A percentile compares a stretch with the other conserved stretches of the same genome.
These are phyloP conservation scores for Triglochin maritima DNA, from an alignment of 106 monocot genomes.

Conservation along the genomic window DNA sequence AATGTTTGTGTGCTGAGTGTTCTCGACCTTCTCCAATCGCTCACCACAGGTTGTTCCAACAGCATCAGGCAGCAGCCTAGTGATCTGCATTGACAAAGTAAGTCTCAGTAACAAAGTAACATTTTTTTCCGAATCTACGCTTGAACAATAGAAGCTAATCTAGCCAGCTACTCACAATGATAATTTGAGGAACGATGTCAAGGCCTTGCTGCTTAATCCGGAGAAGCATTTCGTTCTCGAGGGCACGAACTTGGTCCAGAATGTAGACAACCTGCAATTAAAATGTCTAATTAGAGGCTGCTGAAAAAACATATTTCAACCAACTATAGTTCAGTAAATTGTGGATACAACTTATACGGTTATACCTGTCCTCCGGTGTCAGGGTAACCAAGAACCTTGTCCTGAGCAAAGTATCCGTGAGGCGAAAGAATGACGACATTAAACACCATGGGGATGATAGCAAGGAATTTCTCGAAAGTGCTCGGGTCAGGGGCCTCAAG, in stretches of 20 bases:
- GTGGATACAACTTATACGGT: not conserved
- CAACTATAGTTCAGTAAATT: not conserved
- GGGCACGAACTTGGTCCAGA: slow-evolving; percentile 94
- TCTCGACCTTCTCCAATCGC: slow-evolving; percentile 48
- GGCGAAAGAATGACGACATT: slow-evolving; percentile 86
- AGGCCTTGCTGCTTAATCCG: slow-evolving; percentile 88
- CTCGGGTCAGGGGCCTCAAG: slow-evolving; percentile 80
- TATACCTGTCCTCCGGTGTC: slow-evolving; percentile 88
- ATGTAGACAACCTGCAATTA: slow-evolving; percentile 79
- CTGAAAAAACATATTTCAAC: not conserved
- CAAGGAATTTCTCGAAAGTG: slow-evolving; percentile 62
- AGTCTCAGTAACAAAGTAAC: not conserved
- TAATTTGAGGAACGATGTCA: slow-evolving; percentile 62
- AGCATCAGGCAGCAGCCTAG: slow-evolving; percentile 76
- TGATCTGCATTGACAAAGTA: slow-evolving; percentile 35
- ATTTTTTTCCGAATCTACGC: not conserved
- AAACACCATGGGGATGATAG: slow-evolving; percentile 70
- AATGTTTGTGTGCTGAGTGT: slow-evolving; percentile 54
- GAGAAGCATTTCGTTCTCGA: slow-evolving; percentile 81
- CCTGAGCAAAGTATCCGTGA: slow-evolving; percentile 86
- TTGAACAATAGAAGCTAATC: not conserved
- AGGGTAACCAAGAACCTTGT: slow-evolving; percentile 79
- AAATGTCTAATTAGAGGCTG: not conserved
- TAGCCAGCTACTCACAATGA: slow-evolving; percentile 53
- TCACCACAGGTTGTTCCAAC: slow-evolving; percentile 68